Evolutionary conservation across 768 basidiomycete genomes (phyloP), one percentile per base, ranked within the genome.

Genomic region (Suillus placidus): DNA sequence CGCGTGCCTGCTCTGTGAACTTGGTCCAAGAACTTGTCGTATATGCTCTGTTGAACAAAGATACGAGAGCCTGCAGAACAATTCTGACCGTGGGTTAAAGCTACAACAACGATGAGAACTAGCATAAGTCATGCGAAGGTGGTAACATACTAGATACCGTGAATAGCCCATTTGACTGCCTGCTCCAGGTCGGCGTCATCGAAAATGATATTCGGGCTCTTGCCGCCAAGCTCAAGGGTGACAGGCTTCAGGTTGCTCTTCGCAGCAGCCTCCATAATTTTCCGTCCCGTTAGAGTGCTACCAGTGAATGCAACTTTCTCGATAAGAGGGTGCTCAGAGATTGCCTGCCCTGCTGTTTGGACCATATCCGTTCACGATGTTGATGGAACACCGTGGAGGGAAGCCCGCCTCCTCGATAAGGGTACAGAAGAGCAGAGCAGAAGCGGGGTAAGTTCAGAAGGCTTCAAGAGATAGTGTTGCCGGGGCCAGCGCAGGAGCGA

Each of bases 281-380:
- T 88, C 13, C 93, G 85, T 10, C 95, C 95, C 30, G 89, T 86
- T 47, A 88, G 79, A 2, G 92, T 93, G 65, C 89, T 91, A 3
- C 94, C 94, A 0, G 95, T 97, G 80, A 97, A 96, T 0, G 93
- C 90, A 35, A 95, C 78, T 76, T 92, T 93, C 61, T 86, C 82
- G 67, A 93, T 88, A 10, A 77, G 76, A 70, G 81, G 82, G 78
- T 93, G 91, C 55, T 83, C 80, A 5, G 84, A 74, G 67, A 96
- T 88, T 20, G 92, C 90, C 45, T 88, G 76, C 0, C 93, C 92
- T 30, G 86, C 90, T 9, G 85, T 87, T n/a, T 38, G 80, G 64
- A 45, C 94, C 94, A 71, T 88, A 88, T 20, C 93, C 93, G 0
- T 83, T 85, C 51, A 95, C 74, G 67, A 93, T 78, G 77, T 95